phyloP scores from a whole-genome alignment of 257 asterid genomes.

The Asclepias syriaca region DNA sequence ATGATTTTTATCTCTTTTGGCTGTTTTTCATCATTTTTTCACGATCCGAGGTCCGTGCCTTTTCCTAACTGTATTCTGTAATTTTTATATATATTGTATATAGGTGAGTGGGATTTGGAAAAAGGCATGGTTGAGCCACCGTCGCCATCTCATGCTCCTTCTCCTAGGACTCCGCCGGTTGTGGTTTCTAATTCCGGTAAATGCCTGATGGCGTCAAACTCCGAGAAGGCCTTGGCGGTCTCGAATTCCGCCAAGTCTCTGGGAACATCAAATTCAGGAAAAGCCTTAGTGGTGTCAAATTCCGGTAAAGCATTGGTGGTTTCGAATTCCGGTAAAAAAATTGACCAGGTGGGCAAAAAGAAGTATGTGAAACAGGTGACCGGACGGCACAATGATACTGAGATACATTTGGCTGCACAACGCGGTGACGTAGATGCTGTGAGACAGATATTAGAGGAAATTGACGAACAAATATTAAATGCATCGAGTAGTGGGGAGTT shows the following conservation, averaged over 20 bases:
- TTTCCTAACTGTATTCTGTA: not conserved
- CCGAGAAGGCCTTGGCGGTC: constrained; percentile 47
- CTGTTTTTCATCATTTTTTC: not conserved
- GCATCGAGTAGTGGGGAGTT: constrained; percentile 50
- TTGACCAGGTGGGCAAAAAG: constrained; percentile 37
- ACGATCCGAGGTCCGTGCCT: not conserved
- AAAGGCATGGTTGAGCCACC: constrained; percentile 33
- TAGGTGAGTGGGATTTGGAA: constrained; percentile 47
- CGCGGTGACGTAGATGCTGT: constrained; percentile 67
- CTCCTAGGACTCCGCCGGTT: constrained; percentile 53
- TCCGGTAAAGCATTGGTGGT: constrained; percentile 58
- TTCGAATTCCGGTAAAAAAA: constrained; percentile 58
- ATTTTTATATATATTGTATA: not conserved
- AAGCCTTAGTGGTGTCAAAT: constrained; percentile 38
- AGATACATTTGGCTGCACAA: constrained; percentile 83
- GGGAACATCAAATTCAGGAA: constrained; percentile 43
- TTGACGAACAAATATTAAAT: constrained; percentile 54
- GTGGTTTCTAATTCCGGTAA: constrained; percentile 47
- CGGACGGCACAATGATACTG: constrained; percentile 86
- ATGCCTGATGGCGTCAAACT: constrained; percentile 31
- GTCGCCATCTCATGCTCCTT: constrained; percentile 35
- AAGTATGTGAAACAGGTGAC: constrained; percentile 92
- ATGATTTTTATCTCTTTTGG: not conserved
- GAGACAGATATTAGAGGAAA: constrained; percentile 61
- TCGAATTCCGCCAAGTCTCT: constrained; percentile 40